These are phyloP conservation scores for Hypomontagnella submonticulosa DNA, from an alignment of 495 filamentous ascomycete genomes.

Conservation along the genomic window DNA sequence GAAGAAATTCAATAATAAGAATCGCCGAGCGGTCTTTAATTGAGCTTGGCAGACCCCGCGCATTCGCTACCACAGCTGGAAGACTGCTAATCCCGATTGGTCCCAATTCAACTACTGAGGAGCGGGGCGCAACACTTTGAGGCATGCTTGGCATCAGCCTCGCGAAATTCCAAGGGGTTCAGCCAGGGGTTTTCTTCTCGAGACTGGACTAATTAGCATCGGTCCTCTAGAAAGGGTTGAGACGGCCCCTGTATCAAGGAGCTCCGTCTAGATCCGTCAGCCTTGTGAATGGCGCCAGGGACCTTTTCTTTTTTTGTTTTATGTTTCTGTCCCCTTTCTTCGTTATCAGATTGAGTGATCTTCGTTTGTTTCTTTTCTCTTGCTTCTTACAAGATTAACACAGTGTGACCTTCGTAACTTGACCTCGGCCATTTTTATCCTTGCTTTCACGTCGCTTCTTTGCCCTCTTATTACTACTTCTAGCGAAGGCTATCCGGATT, in stretches of 20 bases:
- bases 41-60: constrained; percentile 29
- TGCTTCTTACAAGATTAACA: constrained; percentile 11
- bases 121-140: constrained; percentile 20
- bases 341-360: constrained; percentile 6
- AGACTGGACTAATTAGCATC: constrained; percentile 27
- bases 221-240: constrained; percentile 33
- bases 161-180: constrained; percentile 39
- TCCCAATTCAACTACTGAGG: constrained; percentile 22
- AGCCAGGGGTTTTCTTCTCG: constrained; percentile 26
- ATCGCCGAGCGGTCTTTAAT: background rate
- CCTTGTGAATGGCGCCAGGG: constrained; percentile 34
- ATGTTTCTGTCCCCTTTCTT: constrained; percentile 28
- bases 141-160: constrained; percentile 43
- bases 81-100: constrained; percentile 24
- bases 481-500: constrained; percentile 4
- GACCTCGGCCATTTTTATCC: constrained; percentile 1
- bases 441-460: constrained; percentile 6
- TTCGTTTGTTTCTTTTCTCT: constrained; percentile 24
- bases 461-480: constrained; percentile 1
- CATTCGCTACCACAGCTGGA: constrained; percentile 26
- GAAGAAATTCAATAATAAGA: constrained; percentile 32
- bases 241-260: constrained; percentile 52
- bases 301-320: constrained; percentile 26
- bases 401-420: constrained; percentile 5
- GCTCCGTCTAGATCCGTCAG: constrained; percentile 41